Evolutionary conservation across 2,329 filamentous ascomycete genomes (phyloP), one percentile per base, ranked within the genome.

Genomic region (Eurotiales sp.): DNA sequence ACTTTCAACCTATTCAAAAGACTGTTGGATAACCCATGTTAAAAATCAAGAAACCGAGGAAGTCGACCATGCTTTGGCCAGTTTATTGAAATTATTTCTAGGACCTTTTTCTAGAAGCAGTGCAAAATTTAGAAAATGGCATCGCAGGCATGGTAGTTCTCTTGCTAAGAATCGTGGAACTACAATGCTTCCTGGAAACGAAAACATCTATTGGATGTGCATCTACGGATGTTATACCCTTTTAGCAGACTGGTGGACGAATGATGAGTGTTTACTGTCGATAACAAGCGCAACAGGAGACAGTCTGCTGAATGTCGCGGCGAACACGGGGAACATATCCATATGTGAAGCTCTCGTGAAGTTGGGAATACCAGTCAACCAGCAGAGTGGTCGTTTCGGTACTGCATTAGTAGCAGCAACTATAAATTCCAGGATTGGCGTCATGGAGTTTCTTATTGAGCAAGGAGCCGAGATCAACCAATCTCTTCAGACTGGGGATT

Each of bases 391-490:
- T n/a, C 2, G 4, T 7, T 40, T 17, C 23, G 49, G 49, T 6
- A 51, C 22, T 21, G 14, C 49, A 3, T 29, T 51, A 29, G 36
- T 23, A 41, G 46, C 34, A 41, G 46, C 46, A 41, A 21, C 36
- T 22, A 22, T 10, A 2, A 8, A 2, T 6, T n/a, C 17, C 8
- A 37, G 14, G 5, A 47, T 3, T 21, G 32, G 25, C 8, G 27
- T n/a, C 25, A 15, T 47, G 2, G 8, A 47, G n/a, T 3, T 40
- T 10, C 19, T 47, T 19, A 22, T 39, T 39, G 36, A 25, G 4
- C 10, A 41, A 21, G 37, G 17, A 11, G 25, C 25, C 25, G 25
- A 27, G 5, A 10, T 10, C 5, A 27, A 27, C 25, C 25, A 6
- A 10, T 10, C 5, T 27, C 25, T 27, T 27, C 5, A 5, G 25